These are phyloP conservation scores for Micractinium sp. DNA, from an alignment of 139 green algal genomes.

Conservation along the genomic window DNA sequence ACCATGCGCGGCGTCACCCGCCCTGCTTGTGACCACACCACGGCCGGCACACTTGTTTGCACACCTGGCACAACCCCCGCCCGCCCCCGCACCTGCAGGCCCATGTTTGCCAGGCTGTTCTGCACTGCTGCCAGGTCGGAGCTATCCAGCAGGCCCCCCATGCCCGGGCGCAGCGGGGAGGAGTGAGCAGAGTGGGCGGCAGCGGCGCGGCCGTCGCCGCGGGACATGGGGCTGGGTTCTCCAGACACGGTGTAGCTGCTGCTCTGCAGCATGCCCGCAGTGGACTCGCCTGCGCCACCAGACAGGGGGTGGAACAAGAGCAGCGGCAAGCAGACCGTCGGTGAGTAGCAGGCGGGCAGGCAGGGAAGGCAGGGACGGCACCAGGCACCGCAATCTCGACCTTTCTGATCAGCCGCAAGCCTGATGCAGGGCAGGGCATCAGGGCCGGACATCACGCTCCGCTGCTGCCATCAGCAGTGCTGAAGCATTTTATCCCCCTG, in stretches of 20 bases:
- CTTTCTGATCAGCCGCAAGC: no score
- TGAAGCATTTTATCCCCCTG: no score
- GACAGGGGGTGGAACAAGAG: background rate
- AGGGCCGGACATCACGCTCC: no score
- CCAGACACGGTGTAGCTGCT: conserved; percentile 25
- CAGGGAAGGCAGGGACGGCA: background rate
- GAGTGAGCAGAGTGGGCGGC: conserved; percentile 23
- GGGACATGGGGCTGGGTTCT: conserved; percentile 21
- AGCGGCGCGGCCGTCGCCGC: background rate
- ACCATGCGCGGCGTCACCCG: background rate
- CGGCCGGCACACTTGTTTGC: background rate
- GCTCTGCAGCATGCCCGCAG: conserved; percentile 30
- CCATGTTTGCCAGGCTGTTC: conserved; percentile 54
- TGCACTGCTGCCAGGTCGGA: conserved; percentile 51
- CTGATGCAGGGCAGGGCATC: no score
- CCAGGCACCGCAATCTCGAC: no score
- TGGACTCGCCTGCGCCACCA: conserved; percentile 13
- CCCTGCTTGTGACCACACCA: background rate
- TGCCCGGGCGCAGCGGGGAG: conserved; percentile 35
- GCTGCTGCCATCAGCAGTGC: no score
- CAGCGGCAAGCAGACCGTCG: background rate
- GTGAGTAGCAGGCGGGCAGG: background rate
- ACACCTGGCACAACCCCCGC: background rate
- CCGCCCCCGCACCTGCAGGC: conserved; percentile 29
- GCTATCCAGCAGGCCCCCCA: conserved; percentile 27